A percentile compares a stretch with the other conserved stretches of the same genome.
phyloP scores from a whole-genome alignment of 345 rosid genomes.

The Zanthoxylum bungeanum region DNA sequence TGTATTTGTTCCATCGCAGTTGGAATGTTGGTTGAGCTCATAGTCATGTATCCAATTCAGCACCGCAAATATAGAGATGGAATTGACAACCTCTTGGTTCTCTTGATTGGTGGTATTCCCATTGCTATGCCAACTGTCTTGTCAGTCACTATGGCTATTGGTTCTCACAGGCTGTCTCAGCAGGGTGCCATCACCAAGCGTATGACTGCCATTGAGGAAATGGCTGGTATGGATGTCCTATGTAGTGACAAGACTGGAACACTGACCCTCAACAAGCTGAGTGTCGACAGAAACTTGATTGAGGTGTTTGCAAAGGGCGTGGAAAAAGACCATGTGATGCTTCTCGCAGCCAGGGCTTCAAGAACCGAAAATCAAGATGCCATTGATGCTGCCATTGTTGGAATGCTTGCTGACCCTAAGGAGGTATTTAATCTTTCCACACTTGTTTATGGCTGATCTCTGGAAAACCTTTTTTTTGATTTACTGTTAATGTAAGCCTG shows the following conservation, averaged over 20 bases:
- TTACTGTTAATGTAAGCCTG: neutral
- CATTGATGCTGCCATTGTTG: slow-evolving; percentile 84
- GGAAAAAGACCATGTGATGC: slow-evolving; percentile 59
- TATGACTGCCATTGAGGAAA: slow-evolving; percentile 90
- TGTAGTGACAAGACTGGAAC: slow-evolving; percentile 93
- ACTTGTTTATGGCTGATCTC: neutral
- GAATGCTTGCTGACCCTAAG: slow-evolving; percentile 80
- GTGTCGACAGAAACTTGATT: slow-evolving; percentile 64
- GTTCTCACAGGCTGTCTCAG: slow-evolving; percentile 68
- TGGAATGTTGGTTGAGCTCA: slow-evolving; percentile 64
- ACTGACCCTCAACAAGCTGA: slow-evolving; percentile 76
- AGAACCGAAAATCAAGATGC: slow-evolving; percentile 91
- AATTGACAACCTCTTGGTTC: slow-evolving; percentile 78
- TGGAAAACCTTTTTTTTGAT: neutral
- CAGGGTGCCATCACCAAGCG: slow-evolving; percentile 93
- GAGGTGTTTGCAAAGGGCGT: slow-evolving; percentile 71
- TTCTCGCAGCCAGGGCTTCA: slow-evolving; percentile 83
- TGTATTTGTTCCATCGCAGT: slow-evolving; percentile 71
- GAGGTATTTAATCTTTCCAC: slow-evolving; percentile 40
- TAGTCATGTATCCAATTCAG: slow-evolving; percentile 87
- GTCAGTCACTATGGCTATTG: slow-evolving; percentile 92
- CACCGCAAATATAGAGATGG: slow-evolving; percentile 62
- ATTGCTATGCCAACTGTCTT: slow-evolving; percentile 85
- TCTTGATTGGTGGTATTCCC: slow-evolving; percentile 88
- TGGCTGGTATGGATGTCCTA: slow-evolving; percentile 94